Base-by-base conservation (phyloP, 2,329 filamentous ascomycete species). In the Venturia pyrina region DNA sequence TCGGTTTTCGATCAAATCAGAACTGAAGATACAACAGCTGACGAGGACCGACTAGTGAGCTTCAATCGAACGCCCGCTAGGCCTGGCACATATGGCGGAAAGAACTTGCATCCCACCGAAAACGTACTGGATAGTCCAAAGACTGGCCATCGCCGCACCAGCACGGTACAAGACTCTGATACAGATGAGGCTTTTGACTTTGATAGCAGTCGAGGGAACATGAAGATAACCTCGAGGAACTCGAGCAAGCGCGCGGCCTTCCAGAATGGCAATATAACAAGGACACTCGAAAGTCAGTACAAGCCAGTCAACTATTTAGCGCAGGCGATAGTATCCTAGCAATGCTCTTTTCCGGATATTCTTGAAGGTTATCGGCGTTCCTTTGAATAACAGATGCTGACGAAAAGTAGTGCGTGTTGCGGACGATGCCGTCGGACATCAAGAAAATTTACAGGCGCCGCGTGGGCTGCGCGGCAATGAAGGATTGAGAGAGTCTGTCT, bases 1-100 rank as follows among this genome's bases (percentile, higher is more conserved):
- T 88, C 87, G 1, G 86, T 98, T 10, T 99, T 99, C 74, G 89
- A 93, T 69, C 89, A 97, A 76, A 95, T 98, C 76, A 84, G 91
- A 67, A 91, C 90, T 70, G 91, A 96, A 66, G 93, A 98, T 71
- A 88, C 86, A 40, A 87, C 93, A 10, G 90, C 93, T n/a, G 93
- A 96, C 66, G 89, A 93, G 65, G 90, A 91, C 69, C 88, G 93
- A n/a, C 78, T 99, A 48, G 93, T 97, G 43, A 89, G 90, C 65
- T 92, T 96, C 78, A 98, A 98, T 74, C 86, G 91, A 43, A 72
- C 85, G 5, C 50, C 50, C 15, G 73, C 76, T 34, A 73, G 79
- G 59, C 80, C 80, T 21, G 80, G 80, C n/a, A 82, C 80, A 24
- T 77, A 81, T 69, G 79, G 79, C 0, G 93, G 93, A 48, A 96